Base-by-base conservation (phyloP, 257 asterid genomes). In the Cordia subcordata region DNA sequence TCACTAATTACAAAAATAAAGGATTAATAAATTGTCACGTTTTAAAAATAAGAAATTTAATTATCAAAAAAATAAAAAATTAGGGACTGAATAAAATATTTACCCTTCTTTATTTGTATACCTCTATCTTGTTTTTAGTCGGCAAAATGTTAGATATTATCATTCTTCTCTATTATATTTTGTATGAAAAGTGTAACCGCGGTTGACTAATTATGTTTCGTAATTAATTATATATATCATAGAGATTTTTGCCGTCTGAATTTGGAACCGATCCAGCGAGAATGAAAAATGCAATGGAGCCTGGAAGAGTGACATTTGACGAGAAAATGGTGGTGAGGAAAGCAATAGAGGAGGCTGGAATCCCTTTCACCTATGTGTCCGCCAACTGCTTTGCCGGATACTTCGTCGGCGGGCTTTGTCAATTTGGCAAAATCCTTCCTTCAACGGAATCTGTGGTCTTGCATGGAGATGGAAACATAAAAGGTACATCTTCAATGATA, bases 171-270 rank as follows among this genome's bases (percentile, higher is more conserved):
- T 11, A 10, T 42, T 42, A 42, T 42, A 42, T 4, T 27, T 6
- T 1, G 6, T 3, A 3, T 6, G 6, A 27, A 27, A 27, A 27
- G 6, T 1, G 6, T 27, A 27, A 27, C 3, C 3, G 6, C 6
- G 6, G 6, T 27, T 27, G 6, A 27, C 35, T 27, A 42, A 27
- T 27, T 6, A 27, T 27, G 35, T 27, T 27, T 27, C 4, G 4
- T 27, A 27, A 8, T n/a, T 39, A 39, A 39, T 39, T 39, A 39
- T 39, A 39, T 39, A 15, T n/a, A n/a, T 22, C 53, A 35, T 11
- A 74, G 79, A 69, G 79, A 27, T 69, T 74, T 47, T 61, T 74
- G 20, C 79, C 79, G 0, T 74, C 75, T 4, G 79, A 74, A 50
- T 74, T 69, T 37, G 79, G 72, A 15, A 65, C 67, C 8, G 75